phyloP scores from a whole-genome alignment of 305 asterid genomes.

The Fraxinus sp. region DNA sequence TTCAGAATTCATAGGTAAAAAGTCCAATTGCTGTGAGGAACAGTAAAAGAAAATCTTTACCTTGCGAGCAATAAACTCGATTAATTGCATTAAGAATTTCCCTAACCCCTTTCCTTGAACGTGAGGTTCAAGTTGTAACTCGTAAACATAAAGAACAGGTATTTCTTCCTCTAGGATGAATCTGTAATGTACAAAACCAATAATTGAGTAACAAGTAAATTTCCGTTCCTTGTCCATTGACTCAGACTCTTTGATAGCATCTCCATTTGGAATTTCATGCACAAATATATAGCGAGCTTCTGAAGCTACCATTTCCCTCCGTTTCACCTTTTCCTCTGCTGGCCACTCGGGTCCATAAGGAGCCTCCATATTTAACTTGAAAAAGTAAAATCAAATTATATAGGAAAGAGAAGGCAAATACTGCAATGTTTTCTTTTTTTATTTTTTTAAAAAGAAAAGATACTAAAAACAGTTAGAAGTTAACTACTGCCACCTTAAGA shows the following conservation, averaged over 20 bases:
- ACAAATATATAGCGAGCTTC: constrained; percentile 80
- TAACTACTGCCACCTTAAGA: constrained; percentile 56
- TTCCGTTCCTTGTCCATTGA: constrained; percentile 22
- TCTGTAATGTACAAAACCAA: constrained; percentile 84
- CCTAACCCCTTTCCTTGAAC: constrained; percentile 95
- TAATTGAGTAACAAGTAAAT: constrained; percentile 36
- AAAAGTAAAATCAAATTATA: constrained; percentile 13
- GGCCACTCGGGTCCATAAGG: constrained; percentile 83
- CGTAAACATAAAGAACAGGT: constrained; percentile 89
- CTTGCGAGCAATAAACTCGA: constrained; percentile 79
- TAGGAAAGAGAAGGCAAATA: constrained; percentile 6
- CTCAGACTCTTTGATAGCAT: constrained; percentile 27
- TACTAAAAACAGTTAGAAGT: not conserved
- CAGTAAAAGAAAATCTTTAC: constrained; percentile 30
- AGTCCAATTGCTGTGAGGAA: not conserved
- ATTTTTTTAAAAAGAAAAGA: not conserved
- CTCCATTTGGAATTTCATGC: constrained; percentile 46
- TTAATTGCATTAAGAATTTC: constrained; percentile 65
- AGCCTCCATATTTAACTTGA: constrained; percentile 69
- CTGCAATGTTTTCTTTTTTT: not conserved
- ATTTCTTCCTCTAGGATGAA: constrained; percentile 78
- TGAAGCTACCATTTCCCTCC: constrained; percentile 71
- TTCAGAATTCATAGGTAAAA: not conserved
- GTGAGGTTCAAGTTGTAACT: constrained; percentile 72
- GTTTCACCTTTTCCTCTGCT: constrained; percentile 75